A percentile compares a stretch with the other conserved stretches of the same genome.
Conservation (phyloP, 2,329 filamentous ascomycete genomes). For the Neonectria magnoliae region DNA sequence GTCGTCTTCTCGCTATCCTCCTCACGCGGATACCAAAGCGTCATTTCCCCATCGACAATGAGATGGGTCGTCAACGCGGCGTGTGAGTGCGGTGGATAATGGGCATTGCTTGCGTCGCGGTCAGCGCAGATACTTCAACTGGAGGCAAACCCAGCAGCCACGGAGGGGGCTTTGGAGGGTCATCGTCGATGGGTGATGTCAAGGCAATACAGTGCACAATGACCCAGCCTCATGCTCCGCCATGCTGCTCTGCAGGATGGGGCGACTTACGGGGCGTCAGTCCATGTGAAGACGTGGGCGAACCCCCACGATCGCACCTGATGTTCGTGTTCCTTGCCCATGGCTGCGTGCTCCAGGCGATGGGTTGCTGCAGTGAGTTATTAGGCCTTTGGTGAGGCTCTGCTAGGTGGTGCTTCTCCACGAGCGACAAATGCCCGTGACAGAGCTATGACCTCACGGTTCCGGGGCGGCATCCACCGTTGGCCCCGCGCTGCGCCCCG, state of each 20-base stretch:
- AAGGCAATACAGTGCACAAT: neutral
- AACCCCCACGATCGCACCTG: conserved; percentile 78
- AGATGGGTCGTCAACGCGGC: conserved; percentile 73
- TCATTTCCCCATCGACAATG: conserved; percentile 71
- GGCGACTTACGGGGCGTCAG: conserved; percentile 70
- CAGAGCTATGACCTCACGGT: conserved; percentile 35
- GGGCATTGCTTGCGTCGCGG: conserved; percentile 62
- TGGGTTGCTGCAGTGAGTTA: neutral
- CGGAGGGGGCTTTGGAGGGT: neutral
- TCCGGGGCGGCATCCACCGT: neutral
- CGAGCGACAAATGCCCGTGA: neutral
- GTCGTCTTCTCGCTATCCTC: conserved; percentile 63
- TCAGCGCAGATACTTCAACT: conserved; percentile 2
- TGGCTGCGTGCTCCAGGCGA: conserved; percentile 2
- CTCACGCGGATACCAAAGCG: conserved; percentile 73
- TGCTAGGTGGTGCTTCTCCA: conserved; percentile 13
- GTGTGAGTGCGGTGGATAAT: conserved; percentile 77
- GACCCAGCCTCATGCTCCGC: conserved; percentile 2
- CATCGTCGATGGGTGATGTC: neutral
- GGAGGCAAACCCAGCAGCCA: conserved; percentile 3
- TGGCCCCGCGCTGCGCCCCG: conserved; percentile 31
- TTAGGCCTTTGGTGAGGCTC: conserved; percentile 11
- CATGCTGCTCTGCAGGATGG: conserved; percentile 16
- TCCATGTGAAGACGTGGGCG: conserved; percentile 75
- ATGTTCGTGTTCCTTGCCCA: conserved; percentile 27